Base-by-base conservation (phyloP, 192 early-diverging fungal species). In the Umbelopsis ramanniana region DNA sequence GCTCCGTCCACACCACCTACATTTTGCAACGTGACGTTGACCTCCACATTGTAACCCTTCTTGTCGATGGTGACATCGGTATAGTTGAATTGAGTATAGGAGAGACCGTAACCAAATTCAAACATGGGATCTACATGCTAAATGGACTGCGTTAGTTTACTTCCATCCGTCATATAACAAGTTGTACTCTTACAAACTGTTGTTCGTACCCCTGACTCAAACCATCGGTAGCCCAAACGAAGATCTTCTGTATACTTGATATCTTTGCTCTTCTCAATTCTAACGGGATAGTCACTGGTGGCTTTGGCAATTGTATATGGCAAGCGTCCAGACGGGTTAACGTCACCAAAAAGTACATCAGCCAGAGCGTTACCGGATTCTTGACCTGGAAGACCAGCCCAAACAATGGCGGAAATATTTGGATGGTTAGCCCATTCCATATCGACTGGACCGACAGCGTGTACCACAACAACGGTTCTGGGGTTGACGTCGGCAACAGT, bases 361-460 rank as follows among this genome's bases (percentile, higher is more conserved):
- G 90, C 90, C 55, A 92, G 68, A 22, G 87, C 74, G 63, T 91
- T 88, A 50, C 90, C 90, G 48, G 84, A 77, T 72, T 92, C 90
- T 76, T 92, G 86, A 40, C 90, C 90, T 22, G 88, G 88, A 43
- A 91, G 70, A 45, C 79, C 74, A 43, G 89, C 82, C 43, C 75
- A 80, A 60, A 91, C 79, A 26, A 88, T 80, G 46, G 85, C 86
- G 5, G 75, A 81, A 66, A 91, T 81, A 71, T 90, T 88, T 15
- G 89, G 87, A 75, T 91, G 83, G 53, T 85, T 66, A 22, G 78
- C 53, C 87, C 85, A 91, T 19, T 79, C 75, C 84, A 90, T 88
- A 66, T 78, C 67, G 23, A 91, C 85, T 40, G 89, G 72, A 37
- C 90, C 90, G 33, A 86, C 81, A 24, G 81, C 73, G 69, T 84